A percentile compares a stretch with the other conserved stretches of the same genome.
These are phyloP conservation scores for Keithomyces neogunnii DNA, from an alignment of 2,329 filamentous ascomycete species.

Conservation along the genomic window DNA sequence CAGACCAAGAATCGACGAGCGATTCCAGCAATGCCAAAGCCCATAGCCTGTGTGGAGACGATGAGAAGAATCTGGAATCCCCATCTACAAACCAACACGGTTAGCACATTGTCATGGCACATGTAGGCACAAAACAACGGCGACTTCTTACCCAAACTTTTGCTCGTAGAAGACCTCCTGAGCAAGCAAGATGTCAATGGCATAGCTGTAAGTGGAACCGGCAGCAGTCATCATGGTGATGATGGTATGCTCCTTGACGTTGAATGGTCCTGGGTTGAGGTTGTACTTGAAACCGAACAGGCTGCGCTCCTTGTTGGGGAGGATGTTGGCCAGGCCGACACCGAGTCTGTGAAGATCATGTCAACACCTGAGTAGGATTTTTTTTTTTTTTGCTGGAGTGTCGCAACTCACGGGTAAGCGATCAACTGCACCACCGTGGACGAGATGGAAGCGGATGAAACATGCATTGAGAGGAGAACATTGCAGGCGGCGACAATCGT, in stretches of 20 bases:
- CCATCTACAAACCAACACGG: slow-evolving; percentile 20
- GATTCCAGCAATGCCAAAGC: slow-evolving; percentile 53
- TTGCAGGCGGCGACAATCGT: slow-evolving; percentile 48
- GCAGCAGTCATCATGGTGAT: slow-evolving; percentile 32
- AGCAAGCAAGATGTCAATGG: slow-evolving; percentile 29
- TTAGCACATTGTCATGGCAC: background rate
- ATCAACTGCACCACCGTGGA: slow-evolving; percentile 45
- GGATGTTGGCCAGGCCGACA: slow-evolving; percentile 17
- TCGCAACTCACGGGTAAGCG: slow-evolving; percentile 33
- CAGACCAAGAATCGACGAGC: slow-evolving; percentile 47
- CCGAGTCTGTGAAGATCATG: slow-evolving; percentile 10
- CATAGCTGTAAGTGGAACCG: slow-evolving; percentile 20
- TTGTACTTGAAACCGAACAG: slow-evolving; percentile 19
- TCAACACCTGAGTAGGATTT: background rate
- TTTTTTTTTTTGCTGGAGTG: background rate
- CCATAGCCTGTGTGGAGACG: slow-evolving; percentile 51
- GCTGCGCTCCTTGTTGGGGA: slow-evolving; percentile 18
- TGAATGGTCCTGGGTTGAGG: slow-evolving; percentile 30
- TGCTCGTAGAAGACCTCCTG: slow-evolving; percentile 38
- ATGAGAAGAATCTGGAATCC: slow-evolving; percentile 49
- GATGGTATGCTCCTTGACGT: slow-evolving; percentile 38
- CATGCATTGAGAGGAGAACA: slow-evolving; percentile 39
- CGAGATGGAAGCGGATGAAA: slow-evolving; percentile 38
- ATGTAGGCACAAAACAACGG: background rate
- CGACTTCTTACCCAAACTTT: slow-evolving; percentile 27